Evolutionary conservation across 306 rosid genomes (phyloP).

Genomic region (Dalbergia oliveri): DNA sequence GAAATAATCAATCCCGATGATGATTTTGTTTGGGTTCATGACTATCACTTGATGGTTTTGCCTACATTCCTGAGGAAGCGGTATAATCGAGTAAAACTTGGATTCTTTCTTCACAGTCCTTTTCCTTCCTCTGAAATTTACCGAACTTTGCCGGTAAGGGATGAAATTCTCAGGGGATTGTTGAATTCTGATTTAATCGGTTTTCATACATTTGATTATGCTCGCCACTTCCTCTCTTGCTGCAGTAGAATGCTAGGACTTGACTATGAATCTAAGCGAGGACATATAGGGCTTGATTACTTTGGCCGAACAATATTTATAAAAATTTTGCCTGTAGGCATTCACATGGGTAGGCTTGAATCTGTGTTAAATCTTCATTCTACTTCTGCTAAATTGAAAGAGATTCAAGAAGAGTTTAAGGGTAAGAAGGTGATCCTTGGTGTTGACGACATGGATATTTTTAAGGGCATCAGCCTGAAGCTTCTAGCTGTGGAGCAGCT

Average conservation of each 20-base stretch:
- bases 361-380: constrained; percentile 68
- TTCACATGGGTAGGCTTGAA: constrained; percentile 83
- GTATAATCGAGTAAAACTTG: constrained; percentile 71
- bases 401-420: constrained; percentile 69
- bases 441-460: constrained; percentile 85
- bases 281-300: constrained; percentile 83
- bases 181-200: constrained; percentile 83
- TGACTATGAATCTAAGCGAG: constrained; percentile 83
- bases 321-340: constrained; percentile 85
- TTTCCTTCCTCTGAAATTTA: constrained; percentile 84
- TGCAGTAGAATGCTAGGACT: constrained; percentile 91
- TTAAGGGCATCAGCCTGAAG: constrained; percentile 79
- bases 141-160: constrained; percentile 78
- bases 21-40: constrained; percentile 87
- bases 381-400: constrained; percentile 70
- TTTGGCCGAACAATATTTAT: constrained; percentile 79
- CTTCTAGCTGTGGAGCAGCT: constrained; percentile 79
- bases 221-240: constrained; percentile 89
- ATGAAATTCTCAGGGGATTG: constrained; percentile 78
- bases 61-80: constrained; percentile 80
- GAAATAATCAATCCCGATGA: constrained; percentile 81
- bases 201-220: constrained; percentile 89
- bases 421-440: constrained; percentile 67
- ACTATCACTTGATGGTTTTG: constrained; percentile 83
- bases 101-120: constrained; percentile 89